Conservation (phyloP, 345 rosid species). For the Boechera stricta region DNA sequence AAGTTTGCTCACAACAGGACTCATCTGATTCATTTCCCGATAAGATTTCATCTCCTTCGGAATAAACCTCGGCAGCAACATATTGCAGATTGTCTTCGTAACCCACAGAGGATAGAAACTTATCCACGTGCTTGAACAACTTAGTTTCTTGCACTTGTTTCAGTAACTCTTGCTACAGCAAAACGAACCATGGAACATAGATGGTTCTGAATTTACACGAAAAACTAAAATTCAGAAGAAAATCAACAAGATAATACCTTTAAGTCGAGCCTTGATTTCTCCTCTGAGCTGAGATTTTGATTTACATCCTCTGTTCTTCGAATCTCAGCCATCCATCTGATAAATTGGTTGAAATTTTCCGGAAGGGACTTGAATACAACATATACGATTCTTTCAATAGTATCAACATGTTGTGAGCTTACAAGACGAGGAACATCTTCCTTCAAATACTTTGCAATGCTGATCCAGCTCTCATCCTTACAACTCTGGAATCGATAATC, state of each 20-base stretch:
- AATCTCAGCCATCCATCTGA: slow-evolving; percentile 86
- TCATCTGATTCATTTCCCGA: slow-evolving; percentile 53
- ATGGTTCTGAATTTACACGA: not conserved
- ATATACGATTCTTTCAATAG: slow-evolving; percentile 53
- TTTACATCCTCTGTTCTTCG: slow-evolving; percentile 71
- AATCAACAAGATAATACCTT: slow-evolving; percentile 54
- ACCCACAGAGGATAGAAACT: slow-evolving; percentile 54
- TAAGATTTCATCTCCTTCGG: slow-evolving; percentile 67
- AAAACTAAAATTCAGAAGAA: not conserved
- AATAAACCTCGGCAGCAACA: slow-evolving; percentile 58
- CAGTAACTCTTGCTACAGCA: slow-evolving; percentile 54
- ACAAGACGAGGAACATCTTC: slow-evolving; percentile 80
- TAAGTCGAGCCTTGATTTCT: slow-evolving; percentile 66
- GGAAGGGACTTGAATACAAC: slow-evolving; percentile 69
- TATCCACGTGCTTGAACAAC: slow-evolving; percentile 54
- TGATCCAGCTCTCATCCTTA: slow-evolving; percentile 76
- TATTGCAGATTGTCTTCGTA: slow-evolving; percentile 52
- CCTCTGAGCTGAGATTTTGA: slow-evolving; percentile 67
- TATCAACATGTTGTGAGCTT: slow-evolving; percentile 65
- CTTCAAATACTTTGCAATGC: slow-evolving; percentile 71
- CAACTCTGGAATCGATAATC: slow-evolving; percentile 61
- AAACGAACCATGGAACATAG: too few relatives aligned
- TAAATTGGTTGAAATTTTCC: slow-evolving; percentile 71
- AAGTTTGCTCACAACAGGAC: slow-evolving; percentile 64
- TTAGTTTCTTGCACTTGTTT: slow-evolving; percentile 54